phyloP scores from a whole-genome alignment of 2,329 filamentous ascomycete genomes.

The Trichoderma simmonsii region DNA sequence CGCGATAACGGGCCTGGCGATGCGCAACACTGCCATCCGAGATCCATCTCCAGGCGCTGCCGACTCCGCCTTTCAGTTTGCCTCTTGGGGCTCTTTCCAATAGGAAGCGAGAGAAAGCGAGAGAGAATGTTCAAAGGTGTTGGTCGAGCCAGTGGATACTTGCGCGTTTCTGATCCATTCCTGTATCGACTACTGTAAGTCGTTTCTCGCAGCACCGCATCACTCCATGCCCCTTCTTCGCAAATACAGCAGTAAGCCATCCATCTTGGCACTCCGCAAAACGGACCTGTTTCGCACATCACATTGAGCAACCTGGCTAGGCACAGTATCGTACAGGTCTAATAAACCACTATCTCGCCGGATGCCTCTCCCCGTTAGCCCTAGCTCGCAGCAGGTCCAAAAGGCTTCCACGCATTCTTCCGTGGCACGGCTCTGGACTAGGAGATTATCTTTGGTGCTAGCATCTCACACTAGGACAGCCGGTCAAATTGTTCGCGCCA shows the following conservation, averaged over 20 bases:
- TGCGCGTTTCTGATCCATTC: neutral
- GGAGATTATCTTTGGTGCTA: neutral
- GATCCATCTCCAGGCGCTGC: neutral
- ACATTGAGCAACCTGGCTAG: neutral
- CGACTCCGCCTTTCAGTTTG: conserved; percentile 1
- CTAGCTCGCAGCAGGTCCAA: neutral
- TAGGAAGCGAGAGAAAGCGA: neutral
- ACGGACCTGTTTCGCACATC: neutral
- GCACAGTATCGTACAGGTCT: too few relatives aligned
- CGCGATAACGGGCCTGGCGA: conserved; percentile 19
- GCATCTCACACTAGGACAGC: conserved; percentile 2
- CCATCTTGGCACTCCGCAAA: neutral
- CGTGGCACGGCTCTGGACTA: neutral
- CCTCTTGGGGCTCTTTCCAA: neutral
- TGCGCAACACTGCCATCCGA: conserved; percentile 16
- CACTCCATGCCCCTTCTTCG: neutral
- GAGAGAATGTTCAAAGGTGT: neutral
- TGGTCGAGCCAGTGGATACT: neutral
- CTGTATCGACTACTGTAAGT: neutral
- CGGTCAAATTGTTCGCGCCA: neutral
- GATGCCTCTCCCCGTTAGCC: conserved; percentile 7
- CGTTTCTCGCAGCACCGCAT: neutral
- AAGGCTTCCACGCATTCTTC: conserved; percentile 8
- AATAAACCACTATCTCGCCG: neutral
- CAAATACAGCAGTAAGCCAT: neutral